Evolutionary conservation across 352 stramenopile species (phyloP).

Genomic region (Bremia lactucae): DNA sequence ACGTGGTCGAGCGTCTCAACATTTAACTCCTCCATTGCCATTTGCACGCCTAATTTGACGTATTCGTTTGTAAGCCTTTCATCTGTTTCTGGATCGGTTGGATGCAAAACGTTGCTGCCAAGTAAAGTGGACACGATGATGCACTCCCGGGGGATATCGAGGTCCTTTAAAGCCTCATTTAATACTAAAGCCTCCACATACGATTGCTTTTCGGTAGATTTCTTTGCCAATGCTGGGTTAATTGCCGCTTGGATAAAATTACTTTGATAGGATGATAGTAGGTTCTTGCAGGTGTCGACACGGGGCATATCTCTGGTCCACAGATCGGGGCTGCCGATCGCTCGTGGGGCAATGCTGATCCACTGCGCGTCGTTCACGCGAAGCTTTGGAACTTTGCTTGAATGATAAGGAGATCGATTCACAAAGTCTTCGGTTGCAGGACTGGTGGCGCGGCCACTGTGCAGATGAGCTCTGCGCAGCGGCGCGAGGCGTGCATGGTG

Average conservation of each 20-base stretch:
- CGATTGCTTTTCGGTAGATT: slow-evolving; percentile 35
- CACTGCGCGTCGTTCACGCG: slow-evolving; percentile 21
- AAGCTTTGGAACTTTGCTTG: slow-evolving; percentile 13
- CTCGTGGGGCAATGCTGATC: slow-evolving; percentile 22
- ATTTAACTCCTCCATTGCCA: slow-evolving; percentile 36
- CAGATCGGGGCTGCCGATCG: slow-evolving; percentile 47
- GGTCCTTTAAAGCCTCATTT: slow-evolving; percentile 51
- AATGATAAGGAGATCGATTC: slow-evolving; percentile 10
- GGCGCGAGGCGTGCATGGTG: neutral
- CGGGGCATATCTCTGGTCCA: slow-evolving; percentile 67
- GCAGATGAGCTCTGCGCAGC: slow-evolving; percentile 20
- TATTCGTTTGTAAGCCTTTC: slow-evolving; percentile 28
- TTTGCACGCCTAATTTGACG: slow-evolving; percentile 38
- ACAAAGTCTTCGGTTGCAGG: slow-evolving; percentile 38
- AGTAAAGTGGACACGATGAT: slow-evolving; percentile 52
- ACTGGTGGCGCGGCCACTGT: slow-evolving; percentile 36
- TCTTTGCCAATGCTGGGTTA: slow-evolving; percentile 28
- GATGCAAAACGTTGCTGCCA: slow-evolving; percentile 37
- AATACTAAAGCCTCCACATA: slow-evolving; percentile 60
- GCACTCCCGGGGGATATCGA: slow-evolving; percentile 46
- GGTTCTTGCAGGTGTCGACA: slow-evolving; percentile 40
- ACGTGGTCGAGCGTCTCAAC: slow-evolving; percentile 61
- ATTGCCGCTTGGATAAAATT: slow-evolving; percentile 59
- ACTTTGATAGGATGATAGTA: slow-evolving; percentile 26
- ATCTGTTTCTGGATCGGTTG: slow-evolving; percentile 17